Evolutionary conservation across 306 rosid genomes (phyloP).

Genomic region (Adenanthera pavonina): DNA sequence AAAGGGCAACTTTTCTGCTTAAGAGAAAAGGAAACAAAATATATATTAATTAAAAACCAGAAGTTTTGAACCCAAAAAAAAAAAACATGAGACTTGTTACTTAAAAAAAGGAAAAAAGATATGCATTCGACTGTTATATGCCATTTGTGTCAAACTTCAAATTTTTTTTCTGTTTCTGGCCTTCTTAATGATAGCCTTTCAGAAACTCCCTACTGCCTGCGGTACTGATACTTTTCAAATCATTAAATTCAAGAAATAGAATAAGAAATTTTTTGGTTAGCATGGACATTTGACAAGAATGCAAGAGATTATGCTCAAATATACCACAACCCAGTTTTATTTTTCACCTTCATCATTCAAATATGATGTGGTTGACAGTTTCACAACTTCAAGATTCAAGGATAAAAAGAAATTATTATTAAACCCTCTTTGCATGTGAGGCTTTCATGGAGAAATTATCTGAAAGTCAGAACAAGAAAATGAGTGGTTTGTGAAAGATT

Average conservation of each 20-base stretch:
- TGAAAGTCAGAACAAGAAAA: slow-evolving; percentile 26
- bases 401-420: background rate
- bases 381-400: background rate
- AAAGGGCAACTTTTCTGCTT: background rate
- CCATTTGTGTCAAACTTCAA: background rate
- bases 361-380: background rate
- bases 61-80: background rate
- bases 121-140: background rate
- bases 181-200: background rate
- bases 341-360: background rate
- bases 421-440: slow-evolving; percentile 27
- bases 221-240: slow-evolving; percentile 1
- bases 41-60: background rate
- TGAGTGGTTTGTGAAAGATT: background rate
- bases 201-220: slow-evolving; percentile 20
- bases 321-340: background rate
- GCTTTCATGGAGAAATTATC: slow-evolving; percentile 7
- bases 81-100: too few relatives aligned
- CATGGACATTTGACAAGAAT: background rate
- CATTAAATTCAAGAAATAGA: slow-evolving; percentile 29
- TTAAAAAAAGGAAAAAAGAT: background rate
- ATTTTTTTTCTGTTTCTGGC: background rate
- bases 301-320: slow-evolving; percentile 35
- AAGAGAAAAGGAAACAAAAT: background rate
- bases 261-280: background rate